Conservation (phyloP, 2,329 filamentous ascomycete species). For the Paecilomyces sp. region DNA sequence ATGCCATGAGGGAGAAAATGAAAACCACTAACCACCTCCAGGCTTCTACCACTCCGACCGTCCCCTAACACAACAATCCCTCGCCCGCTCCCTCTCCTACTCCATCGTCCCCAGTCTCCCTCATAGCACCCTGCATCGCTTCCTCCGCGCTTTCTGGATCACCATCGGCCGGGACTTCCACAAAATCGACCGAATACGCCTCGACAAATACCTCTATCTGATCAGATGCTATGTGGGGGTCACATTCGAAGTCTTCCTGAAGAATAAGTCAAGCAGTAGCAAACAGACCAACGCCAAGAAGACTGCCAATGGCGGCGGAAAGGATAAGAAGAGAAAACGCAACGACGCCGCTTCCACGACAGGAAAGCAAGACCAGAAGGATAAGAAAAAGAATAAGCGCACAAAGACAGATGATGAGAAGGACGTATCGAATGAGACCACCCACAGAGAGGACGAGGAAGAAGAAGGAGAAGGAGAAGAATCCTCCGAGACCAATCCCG, state of each 20-base stretch:
- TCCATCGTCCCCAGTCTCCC: conserved; percentile 57
- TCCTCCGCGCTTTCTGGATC: conserved; percentile 62
- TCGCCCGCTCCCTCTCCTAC: conserved; percentile 68
- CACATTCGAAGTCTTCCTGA: conserved; percentile 48
- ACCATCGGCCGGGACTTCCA: conserved; percentile 65
- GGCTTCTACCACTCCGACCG: conserved; percentile 92
- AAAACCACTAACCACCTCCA: conserved; percentile 11
- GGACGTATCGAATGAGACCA: conserved; percentile 6
- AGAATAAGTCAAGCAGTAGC: conserved; percentile 12
- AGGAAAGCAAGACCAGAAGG: conserved; percentile 13
- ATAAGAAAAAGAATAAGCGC: conserved; percentile 16
- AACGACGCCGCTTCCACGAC: conserved; percentile 23
- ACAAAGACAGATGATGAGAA: conserved; percentile 9
- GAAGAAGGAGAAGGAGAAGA: conserved; percentile 12
- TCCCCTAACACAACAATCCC: conserved; percentile 74
- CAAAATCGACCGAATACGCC: conserved; percentile 63
- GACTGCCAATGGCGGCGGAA: neutral
- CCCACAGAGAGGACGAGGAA: conserved; percentile 8
- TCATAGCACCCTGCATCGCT: conserved; percentile 35
- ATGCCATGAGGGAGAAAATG: neutral
- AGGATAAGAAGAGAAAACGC: conserved; percentile 6
- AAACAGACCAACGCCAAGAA: conserved; percentile 1
- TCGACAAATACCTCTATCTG: conserved; percentile 90
- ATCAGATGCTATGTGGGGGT: conserved; percentile 70
- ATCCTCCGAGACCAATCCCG: neutral